Evolutionary conservation across 2,329 filamentous ascomycete species (phyloP).

Genomic region (Beauveria scarabaeidicola): DNA sequence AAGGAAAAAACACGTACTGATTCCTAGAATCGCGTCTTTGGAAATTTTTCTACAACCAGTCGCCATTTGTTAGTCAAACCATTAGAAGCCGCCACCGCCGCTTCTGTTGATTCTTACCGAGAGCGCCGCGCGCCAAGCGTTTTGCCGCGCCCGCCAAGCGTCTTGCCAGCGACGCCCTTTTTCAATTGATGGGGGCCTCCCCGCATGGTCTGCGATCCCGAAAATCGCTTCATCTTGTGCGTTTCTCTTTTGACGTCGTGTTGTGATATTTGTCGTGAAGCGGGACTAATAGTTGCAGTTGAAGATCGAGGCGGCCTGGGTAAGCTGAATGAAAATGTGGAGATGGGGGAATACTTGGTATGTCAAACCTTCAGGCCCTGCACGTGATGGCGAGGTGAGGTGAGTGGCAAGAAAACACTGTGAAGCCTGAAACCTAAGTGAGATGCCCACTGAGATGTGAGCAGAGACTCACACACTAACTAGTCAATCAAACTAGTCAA

Average conservation of each 20-base stretch:
- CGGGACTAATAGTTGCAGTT: not conserved
- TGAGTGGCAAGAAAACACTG: too few relatives aligned
- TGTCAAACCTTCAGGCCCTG: too few relatives aligned
- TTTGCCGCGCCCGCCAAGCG: not conserved
- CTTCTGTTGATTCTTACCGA: not conserved
- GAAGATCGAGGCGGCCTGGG: too few relatives aligned
- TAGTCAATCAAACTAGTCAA: too few relatives aligned
- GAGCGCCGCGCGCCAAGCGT: not conserved
- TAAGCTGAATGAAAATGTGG: too few relatives aligned
- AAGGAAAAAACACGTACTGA: conserved; percentile 7
- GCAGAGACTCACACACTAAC: too few relatives aligned
- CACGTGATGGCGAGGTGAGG: too few relatives aligned
- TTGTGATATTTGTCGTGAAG: not conserved
- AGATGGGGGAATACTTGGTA: too few relatives aligned
- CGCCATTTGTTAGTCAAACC: not conserved
- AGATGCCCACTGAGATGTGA: too few relatives aligned
- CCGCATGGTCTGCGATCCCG: not conserved
- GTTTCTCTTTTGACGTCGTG: not conserved
- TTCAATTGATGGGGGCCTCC: not conserved
- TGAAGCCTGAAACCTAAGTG: too few relatives aligned
- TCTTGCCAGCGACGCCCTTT: not conserved
- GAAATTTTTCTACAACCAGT: conserved; percentile 13
- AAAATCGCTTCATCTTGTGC: not conserved
- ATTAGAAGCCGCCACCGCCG: too few relatives aligned
- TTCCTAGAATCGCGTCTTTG: conserved; percentile 12